A percentile compares a stretch with the other conserved stretches of the same genome.
Conservation (phyloP, 768 basidiomycete genomes). For the Pleurotus citrinopileatus region DNA sequence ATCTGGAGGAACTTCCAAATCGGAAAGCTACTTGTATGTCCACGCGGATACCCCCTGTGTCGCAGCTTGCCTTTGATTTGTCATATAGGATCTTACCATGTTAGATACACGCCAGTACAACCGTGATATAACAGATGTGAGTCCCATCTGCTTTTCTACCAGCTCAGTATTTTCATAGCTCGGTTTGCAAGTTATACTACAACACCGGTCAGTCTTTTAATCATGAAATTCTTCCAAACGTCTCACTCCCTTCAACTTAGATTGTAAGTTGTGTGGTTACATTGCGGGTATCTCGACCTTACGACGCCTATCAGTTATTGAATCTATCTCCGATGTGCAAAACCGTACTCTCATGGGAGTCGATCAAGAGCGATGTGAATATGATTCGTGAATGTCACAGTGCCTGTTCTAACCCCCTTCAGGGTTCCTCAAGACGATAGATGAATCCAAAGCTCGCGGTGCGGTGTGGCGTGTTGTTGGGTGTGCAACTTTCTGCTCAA, state of each 20-base stretch:
- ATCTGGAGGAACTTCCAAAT: slow-evolving; percentile 67
- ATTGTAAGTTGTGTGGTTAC: background rate
- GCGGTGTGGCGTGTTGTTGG: slow-evolving; percentile 49
- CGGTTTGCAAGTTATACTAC: slow-evolving; percentile 36
- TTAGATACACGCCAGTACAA: slow-evolving; percentile 61
- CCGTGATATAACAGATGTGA: slow-evolving; percentile 54
- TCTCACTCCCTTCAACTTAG: slow-evolving; percentile 1
- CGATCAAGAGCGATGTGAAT: slow-evolving; percentile 55
- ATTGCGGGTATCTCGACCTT: slow-evolving; percentile 10
- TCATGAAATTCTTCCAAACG: background rate
- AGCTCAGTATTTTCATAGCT: no score
- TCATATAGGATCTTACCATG: slow-evolving; percentile 45
- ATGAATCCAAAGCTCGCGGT: slow-evolving; percentile 40
- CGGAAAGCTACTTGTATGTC: slow-evolving; percentile 43
- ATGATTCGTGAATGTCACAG: no score
- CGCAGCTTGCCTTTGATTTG: background rate
- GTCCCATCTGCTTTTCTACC: no score
- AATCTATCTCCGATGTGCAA: slow-evolving; percentile 34
- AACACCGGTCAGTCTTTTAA: slow-evolving; percentile 38
- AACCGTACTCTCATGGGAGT: slow-evolving; percentile 54
- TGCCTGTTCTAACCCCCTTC: no score
- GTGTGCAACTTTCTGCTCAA: background rate
- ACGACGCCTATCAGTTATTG: slow-evolving; percentile 9
- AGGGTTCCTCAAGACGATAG: slow-evolving; percentile 50
- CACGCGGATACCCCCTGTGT: background rate